Percentiles rank a stretch among this genome's conserved stretches.
phyloP scores from a whole-genome alignment of 441 rosid genomes.

The Croton setiger region DNA sequence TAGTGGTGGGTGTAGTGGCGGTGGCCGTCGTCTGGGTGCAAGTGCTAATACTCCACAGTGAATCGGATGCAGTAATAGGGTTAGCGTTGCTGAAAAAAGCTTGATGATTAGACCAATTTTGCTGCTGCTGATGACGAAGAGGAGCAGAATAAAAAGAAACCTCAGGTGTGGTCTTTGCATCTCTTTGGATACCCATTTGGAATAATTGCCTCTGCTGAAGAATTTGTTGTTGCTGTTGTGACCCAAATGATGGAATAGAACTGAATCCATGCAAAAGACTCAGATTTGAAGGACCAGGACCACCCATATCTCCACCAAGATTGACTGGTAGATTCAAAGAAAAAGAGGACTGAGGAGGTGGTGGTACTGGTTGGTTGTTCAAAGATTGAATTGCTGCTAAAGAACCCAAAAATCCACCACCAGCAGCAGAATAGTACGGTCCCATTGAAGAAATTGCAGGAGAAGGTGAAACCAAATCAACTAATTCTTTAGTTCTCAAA shows the following conservation, averaged over 20 bases:
- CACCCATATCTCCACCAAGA: constrained; percentile 23
- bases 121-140: constrained; percentile 23
- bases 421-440: constrained; percentile 35
- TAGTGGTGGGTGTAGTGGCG: constrained; percentile 20
- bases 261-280: constrained; percentile 38
- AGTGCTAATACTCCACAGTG: constrained; percentile 39
- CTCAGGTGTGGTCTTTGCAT: constrained; percentile 14
- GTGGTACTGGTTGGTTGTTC: constrained; percentile 22
- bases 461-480: constrained; percentile 21
- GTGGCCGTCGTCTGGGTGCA: not conserved
- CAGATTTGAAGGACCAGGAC: constrained; percentile 30
- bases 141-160: constrained; percentile 15
- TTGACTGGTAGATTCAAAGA: constrained; percentile 21
- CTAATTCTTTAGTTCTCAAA: constrained; percentile 24
- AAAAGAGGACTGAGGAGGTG: constrained; percentile 11
- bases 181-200: constrained; percentile 21
- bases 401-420: constrained; percentile 43
- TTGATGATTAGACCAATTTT: constrained; percentile 38
- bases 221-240: constrained; percentile 19
- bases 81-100: constrained; percentile 23
- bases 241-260: constrained; percentile 26
- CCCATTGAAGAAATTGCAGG: constrained; percentile 27
- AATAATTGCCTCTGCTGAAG: constrained; percentile 31
- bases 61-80: constrained; percentile 26
- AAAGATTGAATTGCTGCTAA: constrained; percentile 36